Base-by-base conservation (phyloP, 768 basidiomycete genomes). In the Clitopilus passeckerianus region DNA sequence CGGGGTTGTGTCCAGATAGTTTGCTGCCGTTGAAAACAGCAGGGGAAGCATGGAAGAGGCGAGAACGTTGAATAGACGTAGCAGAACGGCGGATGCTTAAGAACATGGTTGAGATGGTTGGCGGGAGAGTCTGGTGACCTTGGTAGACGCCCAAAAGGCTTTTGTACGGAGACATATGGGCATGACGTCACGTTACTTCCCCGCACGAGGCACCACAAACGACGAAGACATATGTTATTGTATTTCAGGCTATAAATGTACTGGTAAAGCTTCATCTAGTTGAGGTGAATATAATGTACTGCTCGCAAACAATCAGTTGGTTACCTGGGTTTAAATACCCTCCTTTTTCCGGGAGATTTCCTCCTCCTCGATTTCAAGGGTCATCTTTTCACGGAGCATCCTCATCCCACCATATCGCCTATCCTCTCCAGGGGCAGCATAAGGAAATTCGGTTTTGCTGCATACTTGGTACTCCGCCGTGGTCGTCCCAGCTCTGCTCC, bases 1-100 rank as follows among this genome's bases (percentile, higher is more conserved):
- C 81, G 6, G 69, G 60, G 1, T 70, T 71, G 63, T 82, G 70
- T 8, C 54, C 58, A 1, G 53, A 33, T 10, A 57, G 22, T 46
- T 41, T 30, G 56, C 34, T 14, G 50, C 37, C 53, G 18, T 27
- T 57, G 6, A 12, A 33, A 10, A 60, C 34, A 18, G 56, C 33
- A 15, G 59, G 20, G 18, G 60, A 58, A 20, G 55, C 46, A 24
- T 60, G 56, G 23, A 60, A 0, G 35, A 46, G 27, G 34, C 60
- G 62, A 23, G 54, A 59, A 12, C 59, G 35, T 22, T 60, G 64
- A n/a, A 54, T 8, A 23, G 43, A 8, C 43, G 59, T 33, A 0
- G 54, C 30, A 9, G 56, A 27, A 60, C 61, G 59, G n/a, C 59
- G 27, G 20, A 34, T 18, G 50, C 43, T 62, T 18, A 37, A 50